A percentile compares a stretch with the other conserved stretches of the same genome.
Evolutionary conservation across 257 asterid species (phyloP).

Genomic region (Nicotiana paniculata): DNA sequence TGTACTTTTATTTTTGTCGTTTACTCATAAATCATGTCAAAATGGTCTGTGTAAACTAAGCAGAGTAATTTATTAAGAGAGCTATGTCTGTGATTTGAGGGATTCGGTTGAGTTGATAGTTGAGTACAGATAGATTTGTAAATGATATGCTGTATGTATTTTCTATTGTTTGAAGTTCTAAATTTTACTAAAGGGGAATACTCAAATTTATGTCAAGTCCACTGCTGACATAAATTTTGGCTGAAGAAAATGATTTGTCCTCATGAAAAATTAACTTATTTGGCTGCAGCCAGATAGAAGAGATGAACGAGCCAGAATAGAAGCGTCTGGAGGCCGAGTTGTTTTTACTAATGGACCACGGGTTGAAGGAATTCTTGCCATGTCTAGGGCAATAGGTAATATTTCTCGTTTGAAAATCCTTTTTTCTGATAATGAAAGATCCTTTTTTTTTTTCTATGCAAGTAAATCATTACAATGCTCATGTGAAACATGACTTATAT

Average conservation of each 20-base stretch:
- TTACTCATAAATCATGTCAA: not conserved
- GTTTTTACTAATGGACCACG: not conserved
- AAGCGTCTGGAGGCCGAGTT: conserved; percentile 10
- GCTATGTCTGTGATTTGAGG: not conserved
- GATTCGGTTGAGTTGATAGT: not conserved
- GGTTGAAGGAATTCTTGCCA: conserved; percentile 17
- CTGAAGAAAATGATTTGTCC: not conserved
- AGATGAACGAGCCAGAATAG: conserved; percentile 13
- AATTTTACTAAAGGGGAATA: not conserved
- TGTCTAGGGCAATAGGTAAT: conserved; percentile 23
- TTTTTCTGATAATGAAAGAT: too few relatives aligned
- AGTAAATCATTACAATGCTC: not conserved
- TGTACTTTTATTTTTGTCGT: not conserved
- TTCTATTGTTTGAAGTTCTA: not conserved
- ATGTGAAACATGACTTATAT: not conserved
- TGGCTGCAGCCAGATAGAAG: conserved; percentile 11
- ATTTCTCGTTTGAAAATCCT: too few relatives aligned
- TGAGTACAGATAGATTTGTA: not conserved
- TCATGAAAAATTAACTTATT: not conserved
- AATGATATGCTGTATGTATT: not conserved
- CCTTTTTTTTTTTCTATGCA: not conserved
- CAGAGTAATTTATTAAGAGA: not conserved
- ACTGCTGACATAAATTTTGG: not conserved
- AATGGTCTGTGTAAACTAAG: not conserved
- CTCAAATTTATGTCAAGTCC: not conserved